These are phyloP conservation scores for Boletus edulis DNA, from an alignment of 768 basidiomycete genomes.

Conservation along the genomic window DNA sequence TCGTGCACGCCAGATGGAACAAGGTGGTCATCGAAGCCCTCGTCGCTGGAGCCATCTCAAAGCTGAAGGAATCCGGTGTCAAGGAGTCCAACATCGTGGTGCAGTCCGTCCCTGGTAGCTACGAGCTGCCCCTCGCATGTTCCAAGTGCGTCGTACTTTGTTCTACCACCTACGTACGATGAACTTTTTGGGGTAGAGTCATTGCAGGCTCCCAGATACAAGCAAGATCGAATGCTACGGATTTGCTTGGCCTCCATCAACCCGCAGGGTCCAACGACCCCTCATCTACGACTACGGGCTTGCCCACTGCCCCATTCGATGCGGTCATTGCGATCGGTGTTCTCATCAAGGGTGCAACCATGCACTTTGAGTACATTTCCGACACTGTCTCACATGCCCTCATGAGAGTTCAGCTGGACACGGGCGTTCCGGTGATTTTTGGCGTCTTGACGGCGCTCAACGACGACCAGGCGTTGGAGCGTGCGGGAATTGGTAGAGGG, in stretches of 20 bases:
- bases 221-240: conserved; percentile 71
- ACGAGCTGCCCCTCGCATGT: conserved; percentile 86
- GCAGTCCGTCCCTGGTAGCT: conserved; percentile 92
- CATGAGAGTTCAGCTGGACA: conserved; percentile 93
- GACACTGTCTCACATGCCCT: conserved; percentile 91
- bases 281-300: conserved; percentile 29
- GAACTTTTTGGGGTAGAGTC: conserved; percentile 49
- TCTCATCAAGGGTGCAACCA: conserved; percentile 95
- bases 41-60: conserved; percentile 72
- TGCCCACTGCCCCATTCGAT: conserved; percentile 72
- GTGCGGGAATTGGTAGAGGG: conserved; percentile 83
- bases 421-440: conserved; percentile 92
- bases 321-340: conserved; percentile 97
- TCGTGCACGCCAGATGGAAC: conserved; percentile 98
- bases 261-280: conserved; percentile 34
- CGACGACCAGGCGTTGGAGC: conserved; percentile 92
- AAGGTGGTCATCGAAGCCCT: conserved; percentile 81
- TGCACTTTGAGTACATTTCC: conserved; percentile 99
- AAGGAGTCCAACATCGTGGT: conserved; percentile 87
- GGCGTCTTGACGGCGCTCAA: conserved; percentile 91
- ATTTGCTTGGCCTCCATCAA: conserved; percentile 60
- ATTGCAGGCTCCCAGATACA: conserved; percentile 87
- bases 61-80: conserved; percentile 83
- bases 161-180: neutral
- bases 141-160: conserved; percentile 59